phyloP scores from a whole-genome alignment of 1,284 basidiomycete species.

The Pseudozyma pruni region DNA sequence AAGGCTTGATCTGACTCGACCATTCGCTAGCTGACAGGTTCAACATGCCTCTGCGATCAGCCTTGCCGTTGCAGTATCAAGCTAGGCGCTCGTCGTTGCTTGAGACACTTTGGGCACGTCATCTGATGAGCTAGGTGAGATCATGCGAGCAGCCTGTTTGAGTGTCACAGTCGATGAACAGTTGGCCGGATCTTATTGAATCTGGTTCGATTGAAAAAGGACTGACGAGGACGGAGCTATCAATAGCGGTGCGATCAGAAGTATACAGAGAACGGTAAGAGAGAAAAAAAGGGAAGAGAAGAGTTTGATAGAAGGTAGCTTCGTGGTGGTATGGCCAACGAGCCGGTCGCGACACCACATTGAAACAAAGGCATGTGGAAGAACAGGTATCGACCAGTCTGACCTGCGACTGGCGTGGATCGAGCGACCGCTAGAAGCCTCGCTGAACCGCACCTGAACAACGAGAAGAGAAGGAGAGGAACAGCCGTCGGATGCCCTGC shows the following conservation, averaged over 20 bases:
- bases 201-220: not conserved
- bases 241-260: conserved; percentile 10
- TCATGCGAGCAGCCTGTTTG: too few species aligned
- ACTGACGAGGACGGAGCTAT: not conserved
- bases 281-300: not conserved
- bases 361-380: conserved; percentile 1
- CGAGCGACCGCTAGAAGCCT: not conserved
- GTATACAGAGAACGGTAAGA: conserved; percentile 16
- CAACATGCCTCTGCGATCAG: too few species aligned
- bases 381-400: conserved; percentile 19
- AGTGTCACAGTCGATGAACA: not conserved
- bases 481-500: conserved; percentile 17
- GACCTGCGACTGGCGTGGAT: conserved; percentile 15
- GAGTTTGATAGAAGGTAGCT: not conserved
- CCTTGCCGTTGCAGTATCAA: too few species aligned
- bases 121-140: too few species aligned
- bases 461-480: not conserved
- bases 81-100: too few species aligned
- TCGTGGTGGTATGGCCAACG: conserved; percentile 3
- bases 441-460: not conserved
- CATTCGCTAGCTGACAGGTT: too few species aligned
- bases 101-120: too few species aligned
- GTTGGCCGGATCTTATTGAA: too few species aligned
- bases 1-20: too few species aligned
- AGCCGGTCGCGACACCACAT: conserved; percentile 4